Evolutionary conservation across 2,329 filamentous ascomycete species (phyloP), one percentile per base, ranked within the genome.

Genomic region (Trichoderma simmonsii): DNA sequence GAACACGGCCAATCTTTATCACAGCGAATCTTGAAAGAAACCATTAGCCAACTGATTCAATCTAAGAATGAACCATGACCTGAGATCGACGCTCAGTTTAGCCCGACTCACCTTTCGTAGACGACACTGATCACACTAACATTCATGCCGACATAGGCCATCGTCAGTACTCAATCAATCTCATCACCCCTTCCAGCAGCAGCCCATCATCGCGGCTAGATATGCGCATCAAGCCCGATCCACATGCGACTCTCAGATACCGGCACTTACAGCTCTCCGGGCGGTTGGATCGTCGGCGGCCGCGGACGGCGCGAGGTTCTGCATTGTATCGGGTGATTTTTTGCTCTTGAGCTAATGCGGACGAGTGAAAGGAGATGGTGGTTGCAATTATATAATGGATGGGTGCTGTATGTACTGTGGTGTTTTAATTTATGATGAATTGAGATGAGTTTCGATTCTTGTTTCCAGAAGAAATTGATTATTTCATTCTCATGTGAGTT

Each of bases 1-100:
- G 87, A 86, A 77, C 87, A 89, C 30, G 87, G 87, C 73, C 83
- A 85, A 54, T 87, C 85, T 78, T 88, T 89, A 77, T 89, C 86
- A 76, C 87, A 89, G 61, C 86, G 86, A 71, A 89, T 87, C 87
- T 89, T 74, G 14, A 32, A 24, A 4, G 1, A n/a, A 51, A 24
- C 1, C 18, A 43, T 70, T 59, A 71, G 32, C 39, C 32, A 62
- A 21, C 12, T 64, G 60, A 39, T 63, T 65, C 15, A 5, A n/a
- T 7, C 15, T 2, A 48, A 6, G 26, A n/a, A 11, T 11, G 6
- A n/a, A n/a, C n/a, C n/a, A n/a, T n/a, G n/a, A n/a, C n/a, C n/a
- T n/a, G n/a, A n/a, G n/a, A n/a, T n/a, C n/a, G n/a, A n/a, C n/a
- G n/a, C n/a, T n/a, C n/a, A n/a, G n/a, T n/a, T n/a, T n/a, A n/a